phyloP scores from a whole-genome alignment of 495 filamentous ascomycete genomes.

The Penicillium fimorum region DNA sequence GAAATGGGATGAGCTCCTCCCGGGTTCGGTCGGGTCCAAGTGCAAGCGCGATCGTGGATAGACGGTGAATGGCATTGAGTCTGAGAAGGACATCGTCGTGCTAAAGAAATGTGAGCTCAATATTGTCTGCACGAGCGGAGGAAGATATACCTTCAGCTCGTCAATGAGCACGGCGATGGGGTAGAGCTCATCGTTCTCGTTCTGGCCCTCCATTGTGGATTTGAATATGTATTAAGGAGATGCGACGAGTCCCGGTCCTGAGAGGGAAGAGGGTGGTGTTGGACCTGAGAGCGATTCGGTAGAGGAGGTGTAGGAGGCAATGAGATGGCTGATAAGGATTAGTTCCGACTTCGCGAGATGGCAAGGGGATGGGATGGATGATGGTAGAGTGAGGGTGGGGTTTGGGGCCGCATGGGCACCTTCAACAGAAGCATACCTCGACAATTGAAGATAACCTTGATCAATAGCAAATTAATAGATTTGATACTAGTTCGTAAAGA shows the following conservation, averaged over 20 bases:
- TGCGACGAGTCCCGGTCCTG: constrained; percentile 38
- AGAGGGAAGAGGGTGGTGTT: constrained; percentile 23
- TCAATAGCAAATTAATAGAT: constrained; percentile 1
- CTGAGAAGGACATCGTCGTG: constrained; percentile 97
- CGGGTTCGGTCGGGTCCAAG: constrained; percentile 92
- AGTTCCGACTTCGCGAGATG: constrained; percentile 15
- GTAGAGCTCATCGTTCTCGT: constrained; percentile 93
- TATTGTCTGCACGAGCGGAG: constrained; percentile 11
- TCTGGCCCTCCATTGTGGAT: constrained; percentile 65
- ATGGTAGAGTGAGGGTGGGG: constrained; percentile 42
- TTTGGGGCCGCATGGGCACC: constrained; percentile 43
- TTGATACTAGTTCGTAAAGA: background rate
- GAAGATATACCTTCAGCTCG: constrained; percentile 80
- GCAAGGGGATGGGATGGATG: constrained; percentile 28
- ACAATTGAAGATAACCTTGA: constrained; percentile 20
- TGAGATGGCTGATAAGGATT: constrained; percentile 12
- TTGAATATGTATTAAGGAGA: constrained; percentile 27
- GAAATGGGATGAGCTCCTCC: constrained; percentile 96
- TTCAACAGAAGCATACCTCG: constrained; percentile 33
- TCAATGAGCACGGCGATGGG: constrained; percentile 99
- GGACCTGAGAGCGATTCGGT: constrained; percentile 26
- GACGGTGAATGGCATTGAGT: constrained; percentile 95
- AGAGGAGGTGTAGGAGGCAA: constrained; percentile 3
- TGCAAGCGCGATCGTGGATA: constrained; percentile 96
- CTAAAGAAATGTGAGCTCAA: constrained; percentile 48